phyloP scores from a whole-genome alignment of 169 alveolate genomes.

The Eimeria acervulina region DNA sequence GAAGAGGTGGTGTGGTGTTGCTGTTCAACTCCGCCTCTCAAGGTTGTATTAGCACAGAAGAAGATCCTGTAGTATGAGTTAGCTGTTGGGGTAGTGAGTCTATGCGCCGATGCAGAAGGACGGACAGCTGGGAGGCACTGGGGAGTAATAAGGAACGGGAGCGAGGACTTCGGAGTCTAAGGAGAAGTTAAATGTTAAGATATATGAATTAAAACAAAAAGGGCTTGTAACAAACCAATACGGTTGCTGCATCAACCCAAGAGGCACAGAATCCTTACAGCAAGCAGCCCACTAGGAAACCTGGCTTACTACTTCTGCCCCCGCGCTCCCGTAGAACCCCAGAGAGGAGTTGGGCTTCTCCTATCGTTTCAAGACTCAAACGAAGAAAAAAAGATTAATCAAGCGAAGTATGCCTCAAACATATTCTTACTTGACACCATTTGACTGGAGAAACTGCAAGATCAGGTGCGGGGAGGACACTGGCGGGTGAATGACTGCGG shows the following conservation, averaged over 20 bases:
- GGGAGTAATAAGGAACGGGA: too few relatives aligned
- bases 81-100: too few relatives aligned
- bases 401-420: background rate
- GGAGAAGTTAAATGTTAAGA: too few relatives aligned
- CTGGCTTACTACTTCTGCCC: background rate
- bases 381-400: background rate
- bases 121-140: too few relatives aligned
- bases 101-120: too few relatives aligned
- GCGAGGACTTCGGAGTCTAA: too few relatives aligned
- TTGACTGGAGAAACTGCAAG: background rate
- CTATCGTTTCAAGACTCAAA: background rate
- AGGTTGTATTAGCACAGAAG: too few relatives aligned
- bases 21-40: background rate
- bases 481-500: constrained; percentile 9
- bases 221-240: too few relatives aligned
- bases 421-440: background rate
- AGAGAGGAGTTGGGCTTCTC: background rate
- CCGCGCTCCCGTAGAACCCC: background rate
- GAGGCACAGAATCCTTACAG: background rate
- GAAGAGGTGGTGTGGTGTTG: too few relatives aligned
- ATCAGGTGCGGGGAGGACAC: background rate
- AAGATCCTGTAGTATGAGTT: too few relatives aligned
- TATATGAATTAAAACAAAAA: too few relatives aligned
- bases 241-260: background rate
- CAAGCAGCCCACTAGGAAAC: background rate